Base-by-base conservation (phyloP, 2,329 filamentous ascomycete genomes). In the Endothia cerciana region DNA sequence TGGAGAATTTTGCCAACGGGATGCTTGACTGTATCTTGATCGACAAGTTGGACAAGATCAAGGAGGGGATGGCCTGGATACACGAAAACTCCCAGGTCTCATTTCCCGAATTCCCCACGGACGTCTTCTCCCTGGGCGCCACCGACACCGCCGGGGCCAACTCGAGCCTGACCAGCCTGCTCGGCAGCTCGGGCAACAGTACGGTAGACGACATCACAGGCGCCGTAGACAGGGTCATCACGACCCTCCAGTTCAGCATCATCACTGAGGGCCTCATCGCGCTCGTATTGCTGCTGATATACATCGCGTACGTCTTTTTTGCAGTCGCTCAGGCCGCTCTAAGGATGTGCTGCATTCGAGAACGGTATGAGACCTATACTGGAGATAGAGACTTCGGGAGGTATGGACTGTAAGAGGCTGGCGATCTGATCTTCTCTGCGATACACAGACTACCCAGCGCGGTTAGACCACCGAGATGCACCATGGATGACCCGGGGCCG, bases 61-160 rank as follows among this genome's bases (percentile, higher is more conserved):
- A 98, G 76, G 90, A 91, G 74, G 95, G 91, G 15, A 83, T 98
- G n/a, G 97, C 92, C 0, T 99, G 94, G 94, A 91, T 97, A 13
- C 87, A 91, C 72, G 90, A 98, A 71, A 82, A 98, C 75, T 93
- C 95, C 3, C 87, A 95, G 68, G 85, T 99, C 71, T 82, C 87
- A 67, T 90, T 99, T 71, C 95, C 95, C 0, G 78, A 86, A 62
- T 88, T 98, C 68, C 83, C 87, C 33, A 90, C 92, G 72, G 85
- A 97, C 75, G 91, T 91, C 1, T 97, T 98, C 79, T 94, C 92
- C 66, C 80, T 89, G 62, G 93, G 94, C 51, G 91, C 94, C 64
- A 81, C 87, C 40, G 82, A 84, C 56, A 79, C 55, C 25, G 11
- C 89, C 66, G 75, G 79, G 7, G 86, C 85, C 63, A 86, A 91